Conservation (phyloP, 257 asterid genomes). For the Jacaranda copaia region DNA sequence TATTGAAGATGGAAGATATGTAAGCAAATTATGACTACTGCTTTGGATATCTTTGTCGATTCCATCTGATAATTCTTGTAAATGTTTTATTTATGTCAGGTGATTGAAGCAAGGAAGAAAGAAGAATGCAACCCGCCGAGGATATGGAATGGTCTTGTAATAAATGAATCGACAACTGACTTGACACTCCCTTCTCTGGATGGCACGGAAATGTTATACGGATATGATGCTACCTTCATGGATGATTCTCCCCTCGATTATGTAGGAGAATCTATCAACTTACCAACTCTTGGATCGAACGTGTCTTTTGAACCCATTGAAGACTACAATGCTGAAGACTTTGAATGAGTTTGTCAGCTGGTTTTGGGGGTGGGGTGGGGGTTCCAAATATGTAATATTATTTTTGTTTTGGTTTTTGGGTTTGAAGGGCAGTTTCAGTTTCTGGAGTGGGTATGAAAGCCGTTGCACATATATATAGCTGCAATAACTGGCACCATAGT, state of each 20-base stretch:
- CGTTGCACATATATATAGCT: constrained; percentile 36
- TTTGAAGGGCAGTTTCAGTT: constrained; percentile 15
- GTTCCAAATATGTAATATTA: neutral
- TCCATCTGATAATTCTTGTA: constrained; percentile 3
- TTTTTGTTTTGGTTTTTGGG: constrained; percentile 17
- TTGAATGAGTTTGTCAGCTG: constrained; percentile 2
- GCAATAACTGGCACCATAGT: constrained; percentile 36
- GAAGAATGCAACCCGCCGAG: constrained; percentile 29
- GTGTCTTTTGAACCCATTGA: constrained; percentile 41
- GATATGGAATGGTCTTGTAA: constrained; percentile 13
- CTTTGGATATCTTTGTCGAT: neutral
- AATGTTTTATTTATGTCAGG: constrained; percentile 34
- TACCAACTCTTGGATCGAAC: constrained; percentile 41
- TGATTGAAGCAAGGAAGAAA: constrained; percentile 55
- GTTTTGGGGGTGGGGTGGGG: neutral
- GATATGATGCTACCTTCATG: constrained; percentile 43
- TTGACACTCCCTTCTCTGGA: constrained; percentile 15
- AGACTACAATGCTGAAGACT: constrained; percentile 37
- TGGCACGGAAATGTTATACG: constrained; percentile 31
- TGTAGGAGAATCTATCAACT: constrained; percentile 46
- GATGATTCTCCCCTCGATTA: constrained; percentile 58
- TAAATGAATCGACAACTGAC: constrained; percentile 26
- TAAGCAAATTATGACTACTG: constrained; percentile 34
- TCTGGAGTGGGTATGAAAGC: constrained; percentile 31
- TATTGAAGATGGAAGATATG: constrained; percentile 53